Evolutionary conservation across 202 grass and related monocot species (phyloP), one percentile per base, ranked within the genome.

Genomic region (Digitaria exilis): DNA sequence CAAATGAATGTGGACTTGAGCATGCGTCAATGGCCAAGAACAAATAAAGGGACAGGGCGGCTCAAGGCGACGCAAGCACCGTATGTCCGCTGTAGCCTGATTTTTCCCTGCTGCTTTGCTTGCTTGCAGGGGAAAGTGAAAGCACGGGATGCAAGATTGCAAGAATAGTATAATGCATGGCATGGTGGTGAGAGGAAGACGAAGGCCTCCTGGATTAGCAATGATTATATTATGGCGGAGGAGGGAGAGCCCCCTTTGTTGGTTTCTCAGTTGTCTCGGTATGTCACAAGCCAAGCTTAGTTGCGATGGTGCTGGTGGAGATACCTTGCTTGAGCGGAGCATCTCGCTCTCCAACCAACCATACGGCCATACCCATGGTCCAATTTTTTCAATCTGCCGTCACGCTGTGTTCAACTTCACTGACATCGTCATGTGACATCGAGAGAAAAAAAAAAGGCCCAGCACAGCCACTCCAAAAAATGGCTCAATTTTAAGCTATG

Each of bases 251-350:
- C 32, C 32, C 17, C 19, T 59, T 91, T 90, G 93, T 91, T 96
- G 83, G 44, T 70, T 84, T 87, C 70, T 82, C 42, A 1, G 39
- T 93, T 93, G 93, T 92, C 93, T 64, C 55, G 45, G 88, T 85
- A 87, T 93, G 93, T 96, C 90, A 93, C 93, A 90, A 71, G 83
- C 13, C 56, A 30, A 71, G 32, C 43, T 88, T 87, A 81, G 65
- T 22, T 22, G 64, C 31, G 42, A 72, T 50, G 55, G 14, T 39
- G 69, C 18, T 62, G 24, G 55, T 34, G 67, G 67, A 62, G 74
- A 83, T 73, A 66, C 80, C 65, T 59, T 55, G 69, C 44, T 28
- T 56, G 37, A 15, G 1, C 25, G 59, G 73, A 61, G 72, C 71
- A 79, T 75, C 66, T 71, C 65, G 28, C 77, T 25, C 75, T 61